Evolutionary conservation across 768 basidiomycete genomes (phyloP).

Genomic region (Tricholoma sp.): DNA sequence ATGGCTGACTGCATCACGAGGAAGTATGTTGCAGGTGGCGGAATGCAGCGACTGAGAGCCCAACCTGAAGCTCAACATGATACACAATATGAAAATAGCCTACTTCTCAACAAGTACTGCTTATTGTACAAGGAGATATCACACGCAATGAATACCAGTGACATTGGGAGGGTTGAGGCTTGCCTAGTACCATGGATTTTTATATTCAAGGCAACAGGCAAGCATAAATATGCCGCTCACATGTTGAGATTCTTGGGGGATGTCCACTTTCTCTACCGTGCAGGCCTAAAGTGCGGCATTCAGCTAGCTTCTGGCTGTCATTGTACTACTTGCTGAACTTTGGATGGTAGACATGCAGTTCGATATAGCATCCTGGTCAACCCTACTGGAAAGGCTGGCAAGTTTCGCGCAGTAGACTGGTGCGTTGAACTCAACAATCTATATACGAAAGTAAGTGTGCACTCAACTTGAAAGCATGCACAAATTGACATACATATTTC

Average conservation of each 20-base stretch:
- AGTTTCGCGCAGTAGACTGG: conserved; percentile 27
- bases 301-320: too few relatives aligned
- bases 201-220: background rate
- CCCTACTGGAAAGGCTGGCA: conserved; percentile 20
- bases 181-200: background rate
- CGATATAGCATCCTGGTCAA: conserved; percentile 20
- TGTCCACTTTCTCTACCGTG: background rate
- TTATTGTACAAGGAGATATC: background rate
- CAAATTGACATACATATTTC: background rate
- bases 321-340: too few relatives aligned
- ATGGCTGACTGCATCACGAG: background rate
- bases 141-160: background rate
- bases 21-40: background rate
- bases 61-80: background rate
- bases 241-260: background rate
- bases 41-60: background rate
- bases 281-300: too few relatives aligned
- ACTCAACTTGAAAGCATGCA: background rate
- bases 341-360: conserved; percentile 12
- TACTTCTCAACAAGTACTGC: background rate
- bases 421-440: conserved; percentile 26
- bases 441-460: conserved; percentile 26
- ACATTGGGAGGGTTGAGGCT: background rate
- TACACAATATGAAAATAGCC: background rate
- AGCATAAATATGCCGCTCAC: background rate